Conservation (phyloP, 768 basidiomycete species). For the Russula griseocarnosa region DNA sequence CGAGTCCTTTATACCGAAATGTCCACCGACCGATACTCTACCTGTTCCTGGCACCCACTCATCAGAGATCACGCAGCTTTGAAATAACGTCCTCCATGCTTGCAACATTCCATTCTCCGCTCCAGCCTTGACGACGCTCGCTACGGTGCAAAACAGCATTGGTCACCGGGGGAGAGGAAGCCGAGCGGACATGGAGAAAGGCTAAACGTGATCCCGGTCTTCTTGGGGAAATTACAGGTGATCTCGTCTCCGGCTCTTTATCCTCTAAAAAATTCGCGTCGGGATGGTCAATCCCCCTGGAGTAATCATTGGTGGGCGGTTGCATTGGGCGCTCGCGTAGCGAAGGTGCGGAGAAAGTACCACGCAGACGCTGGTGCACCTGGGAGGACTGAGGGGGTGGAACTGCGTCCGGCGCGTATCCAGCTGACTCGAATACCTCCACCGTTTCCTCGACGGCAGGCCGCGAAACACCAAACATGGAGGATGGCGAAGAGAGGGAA, state of each 20-base stretch:
- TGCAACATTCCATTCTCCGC: constrained; percentile 28
- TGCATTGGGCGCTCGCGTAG: neutral
- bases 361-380: neutral
- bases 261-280: neutral
- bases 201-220: constrained; percentile 3
- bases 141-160: constrained; percentile 14
- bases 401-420: neutral
- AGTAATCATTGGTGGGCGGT: neutral
- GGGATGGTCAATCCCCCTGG: neutral
- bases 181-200: neutral
- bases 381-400: neutral
- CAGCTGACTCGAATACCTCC: constrained; percentile 4
- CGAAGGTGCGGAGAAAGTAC: neutral
- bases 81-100: constrained; percentile 26
- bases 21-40: neutral
- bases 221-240: neutral
- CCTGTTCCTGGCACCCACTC: neutral
- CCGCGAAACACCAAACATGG: neutral
- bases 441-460: neutral
- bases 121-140: constrained; percentile 27
- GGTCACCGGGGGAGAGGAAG: neutral
- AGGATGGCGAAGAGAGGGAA: neutral
- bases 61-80: constrained; percentile 25
- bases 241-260: neutral
- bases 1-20: neutral